Evolutionary conservation across 1,139 yeast genomes (phyloP).

Genomic region (Yamadazyma triangularis): DNA sequence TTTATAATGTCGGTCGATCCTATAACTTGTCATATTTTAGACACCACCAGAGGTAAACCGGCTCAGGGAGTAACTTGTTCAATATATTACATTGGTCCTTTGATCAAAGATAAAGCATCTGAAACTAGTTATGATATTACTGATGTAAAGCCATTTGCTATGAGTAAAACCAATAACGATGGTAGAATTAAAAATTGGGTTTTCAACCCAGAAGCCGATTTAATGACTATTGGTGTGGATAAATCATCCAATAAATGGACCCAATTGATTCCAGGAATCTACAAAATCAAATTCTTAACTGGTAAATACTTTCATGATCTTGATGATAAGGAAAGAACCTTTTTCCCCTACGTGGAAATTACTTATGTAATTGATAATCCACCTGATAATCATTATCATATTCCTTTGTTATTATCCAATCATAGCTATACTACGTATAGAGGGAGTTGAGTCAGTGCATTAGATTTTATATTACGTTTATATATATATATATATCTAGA

Average conservation of each 20-base stretch:
- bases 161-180: slow-evolving; percentile 66
- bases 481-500: neutral
- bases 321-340: slow-evolving; percentile 38
- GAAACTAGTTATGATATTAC: slow-evolving; percentile 25
- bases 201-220: slow-evolving; percentile 31
- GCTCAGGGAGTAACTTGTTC: slow-evolving; percentile 66
- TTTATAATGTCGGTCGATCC: slow-evolving; percentile 40
- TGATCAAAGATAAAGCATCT: slow-evolving; percentile 19
- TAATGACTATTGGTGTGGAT: slow-evolving; percentile 1
- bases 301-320: slow-evolving; percentile 53
- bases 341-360: slow-evolving; percentile 84
- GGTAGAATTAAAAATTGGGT: slow-evolving; percentile 76
- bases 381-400: slow-evolving; percentile 79
- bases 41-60: slow-evolving; percentile 80
- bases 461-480: neutral
- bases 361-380: slow-evolving; percentile 60
- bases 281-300: slow-evolving; percentile 73
- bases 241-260: slow-evolving; percentile 34
- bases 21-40: slow-evolving; percentile 83
- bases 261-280: slow-evolving; percentile 51
- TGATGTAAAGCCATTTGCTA: slow-evolving; percentile 45
- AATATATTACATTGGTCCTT: slow-evolving; percentile 36
- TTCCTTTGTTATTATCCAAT: slow-evolving; percentile 76
- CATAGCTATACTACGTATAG: slow-evolving; percentile 87
- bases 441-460: slow-evolving; percentile 51